phyloP scores from a whole-genome alignment of 2,329 filamentous ascomycete genomes.

The Aureobasidium leucospermi region DNA sequence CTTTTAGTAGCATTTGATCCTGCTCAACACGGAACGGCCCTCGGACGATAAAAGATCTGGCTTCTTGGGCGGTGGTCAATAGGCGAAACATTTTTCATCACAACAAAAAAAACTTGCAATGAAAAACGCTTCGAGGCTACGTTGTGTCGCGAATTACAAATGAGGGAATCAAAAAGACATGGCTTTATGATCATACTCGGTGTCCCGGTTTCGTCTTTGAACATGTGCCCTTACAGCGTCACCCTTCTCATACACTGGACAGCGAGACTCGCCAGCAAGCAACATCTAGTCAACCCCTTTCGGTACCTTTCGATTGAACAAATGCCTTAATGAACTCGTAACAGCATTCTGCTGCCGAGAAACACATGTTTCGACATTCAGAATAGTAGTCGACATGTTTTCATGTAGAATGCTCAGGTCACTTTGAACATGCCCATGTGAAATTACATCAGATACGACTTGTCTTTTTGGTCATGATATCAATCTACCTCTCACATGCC shows the following conservation, averaged over 20 bases:
- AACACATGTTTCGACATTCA: too few relatives aligned
- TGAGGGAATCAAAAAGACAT: constrained; percentile 13
- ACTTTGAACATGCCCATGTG: not conserved
- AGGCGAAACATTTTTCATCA: constrained; percentile 11
- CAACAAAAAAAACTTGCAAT: constrained; percentile 8
- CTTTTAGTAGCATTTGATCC: constrained; percentile 7
- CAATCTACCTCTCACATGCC: not conserved
- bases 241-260: too few relatives aligned
- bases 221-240: not conserved
- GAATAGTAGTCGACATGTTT: not conserved
- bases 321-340: too few relatives aligned
- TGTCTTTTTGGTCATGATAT: not conserved
- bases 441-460: not conserved
- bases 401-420: not conserved
- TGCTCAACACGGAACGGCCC: constrained; percentile 8
- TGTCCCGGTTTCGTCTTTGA: not conserved
- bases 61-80: constrained; percentile 10
- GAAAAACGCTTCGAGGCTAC: constrained; percentile 13
- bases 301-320: too few relatives aligned
- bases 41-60: constrained; percentile 7
- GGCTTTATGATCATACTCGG: constrained; percentile 12
- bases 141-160: constrained; percentile 11
- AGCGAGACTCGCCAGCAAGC: too few relatives aligned
- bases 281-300: too few relatives aligned
- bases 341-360: too few relatives aligned